Conservation (phyloP, 352 stramenopile genomes). For the Globisporangium barbulae region DNA sequence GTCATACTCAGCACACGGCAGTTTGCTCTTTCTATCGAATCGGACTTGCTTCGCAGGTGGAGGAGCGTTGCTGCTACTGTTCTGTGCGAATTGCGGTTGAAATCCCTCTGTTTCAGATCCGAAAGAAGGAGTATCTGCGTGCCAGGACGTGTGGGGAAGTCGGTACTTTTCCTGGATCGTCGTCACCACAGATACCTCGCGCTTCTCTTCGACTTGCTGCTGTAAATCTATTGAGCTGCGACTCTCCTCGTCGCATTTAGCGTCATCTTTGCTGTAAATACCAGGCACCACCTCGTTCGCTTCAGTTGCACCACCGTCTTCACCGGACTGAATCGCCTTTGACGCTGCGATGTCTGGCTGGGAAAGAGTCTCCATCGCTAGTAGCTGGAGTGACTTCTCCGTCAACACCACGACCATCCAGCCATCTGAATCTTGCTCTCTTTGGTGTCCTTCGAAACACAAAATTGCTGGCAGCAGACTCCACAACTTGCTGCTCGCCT, state of each 20-base stretch:
- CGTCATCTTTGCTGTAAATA: background rate
- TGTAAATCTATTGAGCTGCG: background rate
- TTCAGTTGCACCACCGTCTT: background rate
- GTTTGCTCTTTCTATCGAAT: constrained; percentile 18
- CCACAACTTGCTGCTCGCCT: background rate
- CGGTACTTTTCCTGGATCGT: constrained; percentile 49
- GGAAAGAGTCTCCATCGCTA: background rate
- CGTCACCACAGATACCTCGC: constrained; percentile 8
- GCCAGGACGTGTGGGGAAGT: constrained; percentile 35
- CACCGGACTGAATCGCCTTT: background rate
- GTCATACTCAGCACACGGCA: constrained; percentile 32
- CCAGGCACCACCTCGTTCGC: background rate
- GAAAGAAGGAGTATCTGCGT: background rate
- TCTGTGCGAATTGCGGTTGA: background rate
- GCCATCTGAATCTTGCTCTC: background rate
- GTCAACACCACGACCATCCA: constrained; percentile 11
- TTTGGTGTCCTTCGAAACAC: background rate
- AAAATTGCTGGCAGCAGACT: background rate
- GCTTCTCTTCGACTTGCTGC: background rate
- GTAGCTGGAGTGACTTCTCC: constrained; percentile 4
- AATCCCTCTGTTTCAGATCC: background rate
- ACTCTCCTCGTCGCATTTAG: background rate
- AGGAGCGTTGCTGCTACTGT: background rate
- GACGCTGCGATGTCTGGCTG: background rate
- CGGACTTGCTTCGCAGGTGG: background rate